Conservation (phyloP, 495 filamentous ascomycete genomes). For the Neurospora tetraspora region DNA sequence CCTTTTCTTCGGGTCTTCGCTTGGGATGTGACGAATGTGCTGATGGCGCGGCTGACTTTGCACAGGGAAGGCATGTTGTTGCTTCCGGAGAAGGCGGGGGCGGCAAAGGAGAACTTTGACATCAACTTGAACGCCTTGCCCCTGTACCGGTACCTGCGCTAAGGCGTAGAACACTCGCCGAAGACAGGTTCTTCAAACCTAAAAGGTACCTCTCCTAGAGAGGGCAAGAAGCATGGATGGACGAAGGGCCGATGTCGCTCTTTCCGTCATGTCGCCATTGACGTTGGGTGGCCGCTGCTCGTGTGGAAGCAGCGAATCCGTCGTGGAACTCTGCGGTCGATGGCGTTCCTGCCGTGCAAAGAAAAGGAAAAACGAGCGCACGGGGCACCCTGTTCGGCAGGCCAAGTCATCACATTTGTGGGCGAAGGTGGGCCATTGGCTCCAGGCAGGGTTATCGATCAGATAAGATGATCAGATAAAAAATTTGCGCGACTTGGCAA, state of each 20-base stretch:
- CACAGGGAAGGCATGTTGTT: neutral
- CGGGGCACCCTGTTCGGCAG: neutral
- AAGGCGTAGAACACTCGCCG: neutral
- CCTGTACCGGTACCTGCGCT: neutral
- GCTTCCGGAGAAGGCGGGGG: neutral
- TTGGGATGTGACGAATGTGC: neutral
- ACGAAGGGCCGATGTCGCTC: neutral
- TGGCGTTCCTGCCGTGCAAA: neutral
- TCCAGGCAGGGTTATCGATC: constrained; percentile 3
- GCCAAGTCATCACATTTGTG: neutral
- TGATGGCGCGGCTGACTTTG: neutral
- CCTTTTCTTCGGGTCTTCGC: neutral
- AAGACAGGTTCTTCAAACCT: neutral
- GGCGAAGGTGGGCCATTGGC: neutral
- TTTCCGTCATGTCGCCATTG: neutral
- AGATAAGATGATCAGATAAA: constrained; percentile 14
- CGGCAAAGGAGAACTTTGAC: neutral
- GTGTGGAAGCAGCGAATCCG: neutral
- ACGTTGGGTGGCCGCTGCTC: neutral
- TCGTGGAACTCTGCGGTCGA: neutral
- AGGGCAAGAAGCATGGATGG: neutral
- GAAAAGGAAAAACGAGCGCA: neutral
- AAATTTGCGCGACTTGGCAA: constrained; percentile 1
- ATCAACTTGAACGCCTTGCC: neutral
- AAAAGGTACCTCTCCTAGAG: neutral